phyloP scores from a whole-genome alignment of 306 rosid species.

The Rosa persica region DNA sequence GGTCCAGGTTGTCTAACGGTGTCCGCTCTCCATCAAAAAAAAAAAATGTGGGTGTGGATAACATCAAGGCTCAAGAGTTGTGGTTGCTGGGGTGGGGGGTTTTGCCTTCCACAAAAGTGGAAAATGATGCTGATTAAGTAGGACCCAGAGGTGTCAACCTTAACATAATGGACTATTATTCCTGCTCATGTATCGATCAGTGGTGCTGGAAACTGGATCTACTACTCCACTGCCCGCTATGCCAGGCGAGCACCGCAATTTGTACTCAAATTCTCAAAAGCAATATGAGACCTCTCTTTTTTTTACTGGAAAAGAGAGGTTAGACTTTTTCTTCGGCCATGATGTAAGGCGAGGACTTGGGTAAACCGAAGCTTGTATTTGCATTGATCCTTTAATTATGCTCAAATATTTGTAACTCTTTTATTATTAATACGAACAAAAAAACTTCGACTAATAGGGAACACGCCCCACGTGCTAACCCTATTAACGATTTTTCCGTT shows the following conservation, averaged over 20 bases:
- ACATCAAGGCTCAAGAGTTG: too few species aligned
- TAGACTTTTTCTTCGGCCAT: not conserved
- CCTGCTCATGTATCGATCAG: not conserved
- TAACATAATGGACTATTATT: slow-evolving; percentile 10
- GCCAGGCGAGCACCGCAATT: not conserved
- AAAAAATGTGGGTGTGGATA: slow-evolving; percentile 46
- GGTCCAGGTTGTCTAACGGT: slow-evolving; percentile 70
- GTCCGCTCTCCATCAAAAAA: slow-evolving; percentile 39
- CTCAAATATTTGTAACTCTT: too few species aligned
- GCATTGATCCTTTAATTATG: too few species aligned
- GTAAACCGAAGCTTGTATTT: too few species aligned
- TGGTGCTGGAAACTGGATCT: slow-evolving; percentile 13
- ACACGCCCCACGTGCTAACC: too few species aligned
- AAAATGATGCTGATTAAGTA: slow-evolving; percentile 26
- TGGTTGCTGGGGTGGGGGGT: slow-evolving; percentile 37
- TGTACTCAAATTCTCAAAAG: slow-evolving; percentile 5
- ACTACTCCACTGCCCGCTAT: not conserved
- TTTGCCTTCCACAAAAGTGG: slow-evolving; percentile 17
- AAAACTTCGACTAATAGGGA: too few species aligned
- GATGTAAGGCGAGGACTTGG: not conserved
- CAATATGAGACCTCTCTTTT: not conserved
- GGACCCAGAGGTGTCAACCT: slow-evolving; percentile 22
- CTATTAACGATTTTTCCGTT: too few species aligned
- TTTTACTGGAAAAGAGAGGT: not conserved
- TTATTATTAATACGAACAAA: too few species aligned